Evolutionary conservation across 2,329 filamentous ascomycete species (phyloP).

Genomic region (Alternaria tenuissima): DNA sequence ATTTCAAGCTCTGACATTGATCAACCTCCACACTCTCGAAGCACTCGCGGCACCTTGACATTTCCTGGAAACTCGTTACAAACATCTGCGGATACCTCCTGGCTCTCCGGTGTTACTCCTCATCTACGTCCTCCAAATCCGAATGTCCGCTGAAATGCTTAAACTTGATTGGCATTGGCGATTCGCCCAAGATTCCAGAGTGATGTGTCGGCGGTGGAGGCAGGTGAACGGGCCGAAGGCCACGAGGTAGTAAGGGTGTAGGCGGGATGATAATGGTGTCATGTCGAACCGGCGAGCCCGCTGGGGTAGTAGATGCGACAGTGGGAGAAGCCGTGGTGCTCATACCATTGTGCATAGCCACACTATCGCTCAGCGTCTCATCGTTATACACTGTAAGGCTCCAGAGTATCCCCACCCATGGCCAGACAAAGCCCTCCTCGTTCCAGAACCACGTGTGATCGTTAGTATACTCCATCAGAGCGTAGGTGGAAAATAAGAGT

Average conservation of each 20-base stretch:
- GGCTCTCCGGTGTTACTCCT: background rate
- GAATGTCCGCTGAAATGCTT: background rate
- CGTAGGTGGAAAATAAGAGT: conserved; percentile 4
- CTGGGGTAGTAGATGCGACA: background rate
- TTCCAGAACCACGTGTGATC: conserved; percentile 16
- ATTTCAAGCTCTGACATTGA: no score
- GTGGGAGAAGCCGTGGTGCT: background rate
- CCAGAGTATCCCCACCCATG: conserved; percentile 15
- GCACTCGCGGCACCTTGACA: background rate
- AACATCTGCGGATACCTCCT: background rate
- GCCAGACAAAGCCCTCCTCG: conserved; percentile 14
- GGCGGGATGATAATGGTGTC: conserved; percentile 6
- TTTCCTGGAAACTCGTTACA: background rate
- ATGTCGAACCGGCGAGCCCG: background rate
- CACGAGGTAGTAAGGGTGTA: conserved; percentile 5
- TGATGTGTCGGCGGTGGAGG: background rate
- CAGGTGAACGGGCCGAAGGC: background rate
- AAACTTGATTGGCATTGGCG: conserved; percentile 3
- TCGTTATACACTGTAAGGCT: conserved; percentile 2
- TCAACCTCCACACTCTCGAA: background rate
- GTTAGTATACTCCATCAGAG: conserved; percentile 9
- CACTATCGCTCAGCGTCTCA: background rate
- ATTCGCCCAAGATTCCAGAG: conserved; percentile 14
- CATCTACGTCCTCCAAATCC: background rate
- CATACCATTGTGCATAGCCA: background rate